Evolutionary conservation across 768 basidiomycete genomes (phyloP).

Genomic region (Cubamyces sp.): DNA sequence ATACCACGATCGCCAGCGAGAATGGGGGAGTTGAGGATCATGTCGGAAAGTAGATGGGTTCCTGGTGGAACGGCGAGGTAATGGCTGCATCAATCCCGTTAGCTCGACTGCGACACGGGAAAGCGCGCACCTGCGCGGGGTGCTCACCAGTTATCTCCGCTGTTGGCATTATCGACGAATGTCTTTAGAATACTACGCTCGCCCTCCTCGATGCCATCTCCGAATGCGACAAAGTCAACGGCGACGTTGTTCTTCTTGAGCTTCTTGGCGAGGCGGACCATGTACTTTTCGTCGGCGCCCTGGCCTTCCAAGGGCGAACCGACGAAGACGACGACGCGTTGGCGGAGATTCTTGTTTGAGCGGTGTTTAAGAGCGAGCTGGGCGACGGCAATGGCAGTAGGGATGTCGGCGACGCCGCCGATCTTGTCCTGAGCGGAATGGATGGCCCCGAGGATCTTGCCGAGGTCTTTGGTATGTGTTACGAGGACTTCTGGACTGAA

Average conservation of each 20-base stretch:
- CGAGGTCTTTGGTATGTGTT: constrained; percentile 93
- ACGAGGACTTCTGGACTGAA: constrained; percentile 92
- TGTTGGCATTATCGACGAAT: constrained; percentile 83
- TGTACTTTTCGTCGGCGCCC: constrained; percentile 74
- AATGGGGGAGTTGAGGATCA: constrained; percentile 78
- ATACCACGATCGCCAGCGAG: constrained; percentile 80
- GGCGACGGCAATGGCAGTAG: constrained; percentile 90
- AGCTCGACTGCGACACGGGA: not conserved
- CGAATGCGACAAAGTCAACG: constrained; percentile 88
- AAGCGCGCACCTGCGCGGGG: not conserved
- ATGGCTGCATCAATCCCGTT: constrained; percentile 55
- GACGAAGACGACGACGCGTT: constrained; percentile 93
- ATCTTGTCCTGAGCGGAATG: constrained; percentile 74
- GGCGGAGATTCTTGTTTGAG: constrained; percentile 97
- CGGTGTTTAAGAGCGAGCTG: constrained; percentile 97
- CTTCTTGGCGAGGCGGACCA: constrained; percentile 92
- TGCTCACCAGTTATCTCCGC: constrained; percentile 85
- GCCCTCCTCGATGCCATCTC: constrained; percentile 83
- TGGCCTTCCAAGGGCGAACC: constrained; percentile 82
- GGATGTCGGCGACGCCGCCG: constrained; percentile 82
- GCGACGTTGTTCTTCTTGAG: constrained; percentile 99
- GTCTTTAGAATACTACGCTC: constrained; percentile 71
- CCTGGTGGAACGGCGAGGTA: constrained; percentile 80
- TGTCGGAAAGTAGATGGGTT: constrained; percentile 80
- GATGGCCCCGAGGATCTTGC: constrained; percentile 83